Evolutionary conservation across 129 eudicot genomes (phyloP).

Genomic region (Arctium lappa): DNA sequence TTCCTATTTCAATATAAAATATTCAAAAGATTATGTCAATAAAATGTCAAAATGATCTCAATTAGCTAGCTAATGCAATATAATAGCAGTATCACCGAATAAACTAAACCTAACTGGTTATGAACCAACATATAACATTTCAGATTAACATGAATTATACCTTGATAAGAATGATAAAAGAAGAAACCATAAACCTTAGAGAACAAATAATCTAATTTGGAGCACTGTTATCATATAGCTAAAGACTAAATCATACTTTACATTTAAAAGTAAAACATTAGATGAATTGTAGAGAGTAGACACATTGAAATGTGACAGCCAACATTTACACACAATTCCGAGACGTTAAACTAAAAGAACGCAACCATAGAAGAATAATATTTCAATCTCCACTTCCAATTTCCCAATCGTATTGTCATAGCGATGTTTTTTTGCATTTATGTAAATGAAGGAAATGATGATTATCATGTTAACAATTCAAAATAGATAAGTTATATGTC

Average conservation of each 20-base stretch:
- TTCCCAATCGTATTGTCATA: background rate
- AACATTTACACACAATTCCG: background rate
- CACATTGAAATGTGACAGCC: background rate
- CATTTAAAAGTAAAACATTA: background rate
- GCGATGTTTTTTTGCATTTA: background rate
- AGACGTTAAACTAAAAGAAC: background rate
- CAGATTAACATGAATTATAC: too few relatives aligned
- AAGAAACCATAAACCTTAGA: too few relatives aligned
- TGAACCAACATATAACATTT: too few relatives aligned
- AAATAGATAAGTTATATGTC: background rate
- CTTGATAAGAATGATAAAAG: too few relatives aligned
- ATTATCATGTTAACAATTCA: background rate
- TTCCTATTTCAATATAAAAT: too few relatives aligned
- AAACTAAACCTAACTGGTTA: too few relatives aligned
- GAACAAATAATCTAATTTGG: background rate
- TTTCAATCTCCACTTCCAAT: background rate
- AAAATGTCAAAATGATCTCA: too few relatives aligned
- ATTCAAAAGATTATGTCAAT: too few relatives aligned
- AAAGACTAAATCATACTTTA: too few relatives aligned
- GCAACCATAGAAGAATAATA: background rate
- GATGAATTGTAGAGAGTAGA: background rate
- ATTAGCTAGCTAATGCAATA: too few relatives aligned
- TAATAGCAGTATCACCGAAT: too few relatives aligned
- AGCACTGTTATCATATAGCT: background rate
- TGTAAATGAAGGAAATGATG: background rate